Evolutionary conservation across 805 yeast species (phyloP), one percentile per base, ranked within the genome.

Genomic region (Yamadazyma philogaea): DNA sequence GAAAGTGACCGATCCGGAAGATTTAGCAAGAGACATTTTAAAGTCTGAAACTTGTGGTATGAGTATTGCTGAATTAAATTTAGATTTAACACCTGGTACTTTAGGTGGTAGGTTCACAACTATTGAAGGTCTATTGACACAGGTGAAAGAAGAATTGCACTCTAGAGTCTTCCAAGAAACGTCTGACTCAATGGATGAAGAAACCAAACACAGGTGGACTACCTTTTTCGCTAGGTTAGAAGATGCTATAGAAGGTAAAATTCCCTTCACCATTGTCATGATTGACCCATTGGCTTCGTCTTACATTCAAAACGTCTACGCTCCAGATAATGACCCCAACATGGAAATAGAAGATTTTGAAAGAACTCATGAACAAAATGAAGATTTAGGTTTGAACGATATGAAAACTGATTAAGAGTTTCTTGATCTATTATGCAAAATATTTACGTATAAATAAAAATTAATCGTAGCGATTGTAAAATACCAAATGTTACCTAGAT

Each of bases 41-140:
- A 93, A 93, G 68, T 83, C 95, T 14, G 99, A 93, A 69, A 85
- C 96, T 11, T 91, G 98, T 70, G 84, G 89, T 4, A 59, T 93
- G 66, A 68, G 64, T 16, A 75, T 91, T 44, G 98, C 99, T 4
- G 99, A 93, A 67, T 73, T 93, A 47, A 80, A 79, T 57, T 76
- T 93, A 52, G 99, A 93, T 63, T 78, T 93, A 56, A 87, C 90
- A 12, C 90, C 96, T 31, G 99, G 99, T 46, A 93, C 99, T 2
- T 73, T 93, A 39, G 99, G 99, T 47, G 99, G 99, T 44, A 79
- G 99, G 60, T 93, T 93, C 72, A 93, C 99, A 35, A 93, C 99
- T 12, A 71, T 93, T 49, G 99, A 93, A 68, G 99, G 99, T 48
- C 74, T 93, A 42, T 68, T 93, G 52, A 74, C 79, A 34, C 97